phyloP scores from a whole-genome alignment of 139 green algal species.

The Chlamydomonas sp. region DNA sequence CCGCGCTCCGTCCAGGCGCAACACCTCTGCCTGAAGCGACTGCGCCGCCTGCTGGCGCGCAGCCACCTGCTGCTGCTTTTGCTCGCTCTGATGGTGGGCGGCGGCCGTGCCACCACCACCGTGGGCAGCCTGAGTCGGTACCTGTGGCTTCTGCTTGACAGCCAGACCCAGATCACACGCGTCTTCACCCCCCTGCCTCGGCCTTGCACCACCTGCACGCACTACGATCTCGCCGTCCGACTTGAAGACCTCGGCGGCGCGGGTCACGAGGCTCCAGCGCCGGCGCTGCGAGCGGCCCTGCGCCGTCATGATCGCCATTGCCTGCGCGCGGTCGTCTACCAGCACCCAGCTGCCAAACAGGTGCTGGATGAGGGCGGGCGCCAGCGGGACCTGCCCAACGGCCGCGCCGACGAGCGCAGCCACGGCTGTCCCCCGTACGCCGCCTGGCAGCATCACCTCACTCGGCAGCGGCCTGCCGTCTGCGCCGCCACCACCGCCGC shows the following conservation, averaged over 20 bases:
- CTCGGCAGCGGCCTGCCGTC: too few relatives aligned
- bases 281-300: neutral
- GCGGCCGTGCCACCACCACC: too few relatives aligned
- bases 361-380: constrained; percentile 9
- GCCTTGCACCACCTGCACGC: too few relatives aligned
- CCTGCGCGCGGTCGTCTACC: constrained; percentile 22
- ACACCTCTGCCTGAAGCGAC: too few relatives aligned
- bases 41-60: too few relatives aligned
- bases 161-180: too few relatives aligned
- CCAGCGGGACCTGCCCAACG: neutral
- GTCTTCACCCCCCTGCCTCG: too few relatives aligned
- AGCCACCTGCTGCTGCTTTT: too few relatives aligned
- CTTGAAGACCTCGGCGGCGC: constrained; percentile 53
- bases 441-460: constrained; percentile 1
- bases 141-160: too few relatives aligned
- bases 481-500: neutral
- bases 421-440: neutral
- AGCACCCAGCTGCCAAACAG: constrained; percentile 48
- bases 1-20: too few relatives aligned
- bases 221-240: constrained; percentile 58
- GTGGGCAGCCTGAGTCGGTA: too few relatives aligned
- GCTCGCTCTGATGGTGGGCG: too few relatives aligned
- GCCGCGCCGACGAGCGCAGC: neutral
- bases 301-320: constrained; percentile 9
- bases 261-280: constrained; percentile 19